These are phyloP conservation scores for bread wheat (Triticum aestivum) DNA, from an alignment of 176 grass and related monocot species.

Conservation along the genomic window IWGSC_CS_RefSeq_v2.1 NC_057812.1:144313186-144313685, in stretches of 20 bases:
- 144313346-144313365: slow-evolving; percentile 61
- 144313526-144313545: slow-evolving; percentile 51
- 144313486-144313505: slow-evolving; percentile 37
- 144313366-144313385: slow-evolving; percentile 49
- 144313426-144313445: background rate
- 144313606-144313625: slow-evolving; percentile 3
- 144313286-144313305: slow-evolving; percentile 30
- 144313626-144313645: slow-evolving; percentile 24
- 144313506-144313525: slow-evolving; percentile 45
- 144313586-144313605: slow-evolving; percentile 5
- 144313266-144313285: slow-evolving; percentile 21
- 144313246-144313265: background rate
- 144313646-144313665: slow-evolving; percentile 2
- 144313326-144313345: slow-evolving; percentile 60
- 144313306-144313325: slow-evolving; percentile 28
- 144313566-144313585: slow-evolving; percentile 20
- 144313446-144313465: slow-evolving; percentile 39
- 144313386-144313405: slow-evolving; percentile 11
- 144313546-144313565: slow-evolving; percentile 25
- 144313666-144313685: slow-evolving; percentile 38
- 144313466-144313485: slow-evolving; percentile 22
- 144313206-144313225: background rate
- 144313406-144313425: background rate
- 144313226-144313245: background rate
- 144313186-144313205: background rate